These are phyloP conservation scores for Camelina laxa DNA, from an alignment of 345 rosid genomes.

Conservation along the genomic window DNA sequence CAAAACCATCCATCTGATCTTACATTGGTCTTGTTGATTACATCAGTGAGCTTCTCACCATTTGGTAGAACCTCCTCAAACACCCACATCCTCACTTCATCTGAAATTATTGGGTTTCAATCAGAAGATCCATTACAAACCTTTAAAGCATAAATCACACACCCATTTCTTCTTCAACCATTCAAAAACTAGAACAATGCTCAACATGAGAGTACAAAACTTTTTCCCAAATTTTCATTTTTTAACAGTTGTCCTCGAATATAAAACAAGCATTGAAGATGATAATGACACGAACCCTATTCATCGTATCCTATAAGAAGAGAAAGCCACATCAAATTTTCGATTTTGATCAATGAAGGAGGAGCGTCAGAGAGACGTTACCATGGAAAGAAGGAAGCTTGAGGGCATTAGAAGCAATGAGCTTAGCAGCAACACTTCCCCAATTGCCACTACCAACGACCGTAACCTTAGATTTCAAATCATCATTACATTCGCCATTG, in stretches of 20 bases:
- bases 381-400: conserved; percentile 80
- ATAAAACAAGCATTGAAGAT: neutral
- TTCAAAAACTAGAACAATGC: neutral
- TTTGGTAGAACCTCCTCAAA: conserved; percentile 82
- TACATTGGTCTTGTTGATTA: conserved; percentile 84
- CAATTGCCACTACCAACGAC: conserved; percentile 96
- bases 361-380: conserved; percentile 23
- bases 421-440: conserved; percentile 98
- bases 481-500: neutral
- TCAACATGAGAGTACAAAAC: neutral
- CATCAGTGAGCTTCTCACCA: conserved; percentile 92
- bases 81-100: conserved; percentile 99
- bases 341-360: neutral
- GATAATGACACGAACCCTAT: neutral
- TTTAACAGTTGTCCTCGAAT: neutral
- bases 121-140: conserved; percentile 10
- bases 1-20: conserved; percentile 24
- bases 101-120: conserved; percentile 45
- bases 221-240: neutral
- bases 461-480: conserved; percentile 65
- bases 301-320: neutral
- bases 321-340: neutral
- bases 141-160: neutral
- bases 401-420: conserved; percentile 88
- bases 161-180: neutral